Base-by-base conservation (phyloP, 108 stramenopile genomes). In the Chaetoceros muelleri region DNA sequence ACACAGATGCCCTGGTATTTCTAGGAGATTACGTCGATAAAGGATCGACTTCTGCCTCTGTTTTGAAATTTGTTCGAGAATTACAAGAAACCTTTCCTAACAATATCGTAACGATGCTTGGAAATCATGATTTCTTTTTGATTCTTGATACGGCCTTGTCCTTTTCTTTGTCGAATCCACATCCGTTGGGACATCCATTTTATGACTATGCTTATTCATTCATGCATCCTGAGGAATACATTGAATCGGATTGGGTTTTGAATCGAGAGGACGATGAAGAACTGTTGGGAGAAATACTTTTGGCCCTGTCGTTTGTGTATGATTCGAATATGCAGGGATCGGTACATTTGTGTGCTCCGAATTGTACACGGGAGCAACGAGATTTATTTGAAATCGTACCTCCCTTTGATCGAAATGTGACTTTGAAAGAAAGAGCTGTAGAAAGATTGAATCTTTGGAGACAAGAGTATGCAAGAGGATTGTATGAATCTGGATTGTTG, bases 11-110 rank as follows among this genome's bases (percentile, higher is more conserved):
- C 2, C 52, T 82, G 2, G 65, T 82, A 19, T 82, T 82, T 46
- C 59, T 82, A 62, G 81, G 81, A 24, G 81, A 82, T 51, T 82
- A 82, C 52, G 69, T 82, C 28, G 81, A 82, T 66, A 79, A 79
- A 53, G 77, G 81, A 24, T 75, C 77, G 0, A 66, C 68, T 25
- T 70, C 75, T n/a, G 51, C 47, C 5, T 70, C 76, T 53, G 78
- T 77, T 21, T 57, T 79, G 2, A 61, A 79, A 49, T 76, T 76
- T 46, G 81, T 82, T 13, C 60, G 63, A 21, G 40, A 60, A 57
- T 48, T 81, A 30, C 76, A 73, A 1, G 44, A 60, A 21, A n/a
- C 55, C 3, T 81, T 77, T 62, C 80, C 80, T 3, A 25, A 57
- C 18, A 46, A 62, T 0, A 77, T 82, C 1, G 68, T 60, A 2